A percentile compares a stretch with the other conserved stretches of the same genome.
Evolutionary conservation across 208 protist species (phyloP).

Genomic region (Crithidia expoeki): DNA sequence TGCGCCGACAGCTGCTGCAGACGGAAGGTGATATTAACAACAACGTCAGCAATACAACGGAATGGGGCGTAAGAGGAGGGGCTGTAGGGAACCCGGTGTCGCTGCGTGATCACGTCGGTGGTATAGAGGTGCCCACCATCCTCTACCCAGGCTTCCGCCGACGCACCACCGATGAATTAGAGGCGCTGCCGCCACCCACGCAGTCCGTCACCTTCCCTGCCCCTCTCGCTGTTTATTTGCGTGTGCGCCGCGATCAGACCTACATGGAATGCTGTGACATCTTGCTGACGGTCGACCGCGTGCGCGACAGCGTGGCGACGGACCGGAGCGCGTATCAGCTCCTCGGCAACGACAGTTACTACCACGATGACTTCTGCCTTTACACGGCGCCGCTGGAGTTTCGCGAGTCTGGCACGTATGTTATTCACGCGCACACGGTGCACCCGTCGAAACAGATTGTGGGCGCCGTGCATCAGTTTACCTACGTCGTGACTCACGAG

Average conservation of each 20-base stretch:
- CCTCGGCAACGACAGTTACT: constrained; percentile 58
- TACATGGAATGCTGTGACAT: constrained; percentile 47
- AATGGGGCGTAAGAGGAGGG: not conserved
- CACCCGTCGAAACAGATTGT: constrained; percentile 48
- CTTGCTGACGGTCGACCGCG: constrained; percentile 44
- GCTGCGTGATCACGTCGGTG: not conserved
- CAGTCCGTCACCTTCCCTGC: constrained; percentile 13
- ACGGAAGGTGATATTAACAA: not conserved
- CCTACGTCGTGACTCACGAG: constrained; percentile 41
- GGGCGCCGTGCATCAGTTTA: constrained; percentile 71
- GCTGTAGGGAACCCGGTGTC: not conserved
- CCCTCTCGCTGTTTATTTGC: constrained; percentile 35
- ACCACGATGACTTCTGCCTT: constrained; percentile 56
- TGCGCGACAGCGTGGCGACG: constrained; percentile 19
- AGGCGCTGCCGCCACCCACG: constrained; percentile 22
- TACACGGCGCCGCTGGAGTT: constrained; percentile 71
- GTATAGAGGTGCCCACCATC: not conserved
- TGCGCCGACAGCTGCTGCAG: constrained; percentile 10
- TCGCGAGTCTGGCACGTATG: constrained; percentile 53
- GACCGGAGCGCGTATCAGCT: constrained; percentile 27
- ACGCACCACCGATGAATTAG: constrained; percentile 21
- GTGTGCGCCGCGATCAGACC: constrained; percentile 18
- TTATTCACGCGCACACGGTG: constrained; percentile 71
- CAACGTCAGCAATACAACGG: not conserved
- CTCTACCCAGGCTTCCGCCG: constrained; percentile 27